A percentile compares a stretch with the other conserved stretches of the same genome.
These are phyloP conservation scores for Begonia masoniana DNA, from an alignment of 306 rosid species.

Conservation along the genomic window DNA sequence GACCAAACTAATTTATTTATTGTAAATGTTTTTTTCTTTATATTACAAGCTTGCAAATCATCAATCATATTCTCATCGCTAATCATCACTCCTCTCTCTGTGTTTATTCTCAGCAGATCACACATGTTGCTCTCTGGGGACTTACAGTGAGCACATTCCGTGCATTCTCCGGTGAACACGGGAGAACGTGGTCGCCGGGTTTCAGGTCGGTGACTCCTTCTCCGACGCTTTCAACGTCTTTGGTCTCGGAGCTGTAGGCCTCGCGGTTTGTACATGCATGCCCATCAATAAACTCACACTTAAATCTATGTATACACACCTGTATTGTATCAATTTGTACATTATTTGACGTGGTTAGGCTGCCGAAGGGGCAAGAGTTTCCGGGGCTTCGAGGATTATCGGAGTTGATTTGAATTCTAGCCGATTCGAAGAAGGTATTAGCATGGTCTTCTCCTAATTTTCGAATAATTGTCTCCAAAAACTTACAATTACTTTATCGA, in stretches of 20 bases:
- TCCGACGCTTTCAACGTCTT: background rate
- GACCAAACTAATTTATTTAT: too few relatives aligned
- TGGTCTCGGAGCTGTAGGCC: too few relatives aligned
- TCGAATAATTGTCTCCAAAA: background rate
- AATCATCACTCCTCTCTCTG: constrained; percentile 24
- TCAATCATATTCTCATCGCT: too few relatives aligned
- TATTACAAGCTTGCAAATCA: too few relatives aligned
- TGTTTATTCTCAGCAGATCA: constrained; percentile 15
- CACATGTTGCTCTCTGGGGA: constrained; percentile 35
- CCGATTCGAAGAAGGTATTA: background rate
- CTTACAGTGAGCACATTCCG: constrained; percentile 26
- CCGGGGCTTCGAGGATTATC: constrained; percentile 11
- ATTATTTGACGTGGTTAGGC: background rate
- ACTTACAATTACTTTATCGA: background rate
- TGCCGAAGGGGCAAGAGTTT: constrained; percentile 10
- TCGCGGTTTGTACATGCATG: too few relatives aligned
- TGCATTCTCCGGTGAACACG: constrained; percentile 27
- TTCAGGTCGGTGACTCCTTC: constrained; percentile 18
- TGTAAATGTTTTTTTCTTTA: too few relatives aligned
- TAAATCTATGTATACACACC: too few relatives aligned
- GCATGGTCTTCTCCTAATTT: background rate
- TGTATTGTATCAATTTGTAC: too few relatives aligned
- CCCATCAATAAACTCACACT: too few relatives aligned
- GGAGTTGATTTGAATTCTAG: constrained; percentile 9
- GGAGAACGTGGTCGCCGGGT: constrained; percentile 32